Percentiles rank a stretch among this genome's conserved stretches.
Conservation (phyloP, 2,329 filamentous ascomycete genomes). For the Paecilomyces fulvus region DNA sequence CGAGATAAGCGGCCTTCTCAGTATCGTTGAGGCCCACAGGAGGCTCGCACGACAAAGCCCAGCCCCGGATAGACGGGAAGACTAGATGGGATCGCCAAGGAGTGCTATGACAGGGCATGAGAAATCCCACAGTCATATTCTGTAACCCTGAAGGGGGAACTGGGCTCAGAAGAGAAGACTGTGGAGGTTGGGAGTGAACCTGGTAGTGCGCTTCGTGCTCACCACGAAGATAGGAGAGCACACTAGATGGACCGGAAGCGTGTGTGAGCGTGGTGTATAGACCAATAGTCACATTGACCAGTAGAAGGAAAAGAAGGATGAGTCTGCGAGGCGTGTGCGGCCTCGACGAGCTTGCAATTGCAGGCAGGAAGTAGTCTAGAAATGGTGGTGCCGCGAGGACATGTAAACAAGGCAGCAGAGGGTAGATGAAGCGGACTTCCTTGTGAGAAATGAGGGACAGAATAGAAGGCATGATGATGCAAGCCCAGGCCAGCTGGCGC, state of each 20-base stretch:
- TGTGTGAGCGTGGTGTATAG: slow-evolving; percentile 69
- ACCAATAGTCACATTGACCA: slow-evolving; percentile 62
- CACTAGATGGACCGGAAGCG: slow-evolving; percentile 68
- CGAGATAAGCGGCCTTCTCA: slow-evolving; percentile 62
- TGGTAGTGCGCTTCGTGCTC: slow-evolving; percentile 57
- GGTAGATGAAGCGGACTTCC: slow-evolving; percentile 94
- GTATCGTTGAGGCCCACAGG: slow-evolving; percentile 58
- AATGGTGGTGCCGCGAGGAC: slow-evolving; percentile 65
- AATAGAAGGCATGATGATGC: slow-evolving; percentile 50
- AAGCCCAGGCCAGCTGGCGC: slow-evolving; percentile 49
- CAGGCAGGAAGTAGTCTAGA: slow-evolving; percentile 54
- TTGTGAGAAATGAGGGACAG: slow-evolving; percentile 86
- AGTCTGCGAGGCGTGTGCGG: slow-evolving; percentile 38
- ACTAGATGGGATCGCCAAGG: slow-evolving; percentile 88
- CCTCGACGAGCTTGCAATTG: slow-evolving; percentile 23
- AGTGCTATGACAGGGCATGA: slow-evolving; percentile 93
- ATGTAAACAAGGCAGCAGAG: slow-evolving; percentile 78
- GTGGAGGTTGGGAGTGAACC: slow-evolving; percentile 24
- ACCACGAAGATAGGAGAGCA: slow-evolving; percentile 65
- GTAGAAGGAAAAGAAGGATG: slow-evolving; percentile 51
- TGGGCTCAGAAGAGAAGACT: slow-evolving; percentile 4
- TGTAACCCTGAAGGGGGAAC: slow-evolving; percentile 1
- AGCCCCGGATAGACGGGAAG: slow-evolving; percentile 64
- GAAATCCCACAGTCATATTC: slow-evolving; percentile 58
- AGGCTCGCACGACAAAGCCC: slow-evolving; percentile 84